Conservation (phyloP, 495 filamentous ascomycete species). For the Aspergillus steynii region DNA sequence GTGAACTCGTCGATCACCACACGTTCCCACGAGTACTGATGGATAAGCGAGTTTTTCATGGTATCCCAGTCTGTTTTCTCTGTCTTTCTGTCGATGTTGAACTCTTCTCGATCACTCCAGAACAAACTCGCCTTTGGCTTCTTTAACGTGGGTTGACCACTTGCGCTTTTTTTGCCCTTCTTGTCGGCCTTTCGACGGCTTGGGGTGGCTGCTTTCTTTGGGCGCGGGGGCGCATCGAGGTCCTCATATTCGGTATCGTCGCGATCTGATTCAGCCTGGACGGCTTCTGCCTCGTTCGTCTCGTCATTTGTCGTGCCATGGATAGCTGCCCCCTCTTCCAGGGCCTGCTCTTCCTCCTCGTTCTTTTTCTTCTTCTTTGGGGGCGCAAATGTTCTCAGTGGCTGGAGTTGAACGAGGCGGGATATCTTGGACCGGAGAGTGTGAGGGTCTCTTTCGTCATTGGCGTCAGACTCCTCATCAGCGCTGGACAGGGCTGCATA, state of each 20-base stretch:
- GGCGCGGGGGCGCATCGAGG: background rate
- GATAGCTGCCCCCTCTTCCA: background rate
- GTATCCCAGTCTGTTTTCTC: constrained; percentile 16
- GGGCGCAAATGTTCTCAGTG: background rate
- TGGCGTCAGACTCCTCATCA: constrained; percentile 12
- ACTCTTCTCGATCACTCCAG: constrained; percentile 27
- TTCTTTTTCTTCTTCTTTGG: background rate
- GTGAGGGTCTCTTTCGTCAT: background rate
- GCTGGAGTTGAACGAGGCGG: constrained; percentile 1
- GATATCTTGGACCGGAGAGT: background rate
- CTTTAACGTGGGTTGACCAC: background rate
- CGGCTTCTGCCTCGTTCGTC: background rate
- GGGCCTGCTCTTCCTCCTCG: background rate
- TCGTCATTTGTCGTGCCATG: background rate
- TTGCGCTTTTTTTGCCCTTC: constrained; percentile 4
- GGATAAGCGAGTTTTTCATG: constrained; percentile 44
- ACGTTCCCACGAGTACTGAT: constrained; percentile 62
- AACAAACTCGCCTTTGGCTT: constrained; percentile 8
- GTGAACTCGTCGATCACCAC: constrained; percentile 71
- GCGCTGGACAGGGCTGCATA: constrained; percentile 21
- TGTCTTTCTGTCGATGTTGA: constrained; percentile 23
- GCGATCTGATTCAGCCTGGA: background rate
- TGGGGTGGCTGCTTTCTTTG: background rate
- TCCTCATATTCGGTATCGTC: constrained; percentile 11
- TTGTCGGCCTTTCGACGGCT: background rate